Evolutionary conservation across 495 filamentous ascomycete genomes (phyloP), one percentile per base, ranked within the genome.

Genomic region (Aspergillus olivimuriae): DNA sequence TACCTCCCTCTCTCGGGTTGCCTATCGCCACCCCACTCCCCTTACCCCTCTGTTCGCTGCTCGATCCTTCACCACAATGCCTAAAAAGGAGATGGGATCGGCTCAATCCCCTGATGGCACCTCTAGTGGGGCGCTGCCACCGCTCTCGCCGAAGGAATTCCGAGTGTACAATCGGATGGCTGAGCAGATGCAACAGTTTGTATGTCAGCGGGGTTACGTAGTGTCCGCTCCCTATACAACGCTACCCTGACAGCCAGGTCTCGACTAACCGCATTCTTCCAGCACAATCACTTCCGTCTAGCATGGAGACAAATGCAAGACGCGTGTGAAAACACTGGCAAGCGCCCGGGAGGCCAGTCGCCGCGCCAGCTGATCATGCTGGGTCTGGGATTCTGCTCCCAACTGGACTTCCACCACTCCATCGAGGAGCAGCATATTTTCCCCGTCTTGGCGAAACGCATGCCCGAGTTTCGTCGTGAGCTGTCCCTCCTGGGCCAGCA

Each of bases 381-480:
- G 17, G 84, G 81, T 2, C 60, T 85, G 4, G 59, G 77, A 5
- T 89, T 95, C 62, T 72, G 74, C 41, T 68, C 70, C 4, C 78
- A 85, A 41, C 76, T 96, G 2, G 72, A 79, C 23, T 65, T 80
- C 42, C 89, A 96, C 70, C 89, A 96, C 65, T 64, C 57, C 26
- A 90, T 95, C 51, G 89, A 96, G 61, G 90, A 96, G 59, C 69
- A 70, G 17, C 80, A 89, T 53, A 70, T 96, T 30, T 92, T 92
- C 61, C 89, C 89, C 12, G 46, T 83, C 3, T 73, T 96, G 9
- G 87, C 83, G 17, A 65, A 61, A 35, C 81, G 77, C 50, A 95
- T 95, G 89, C 86, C 90, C 6, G 81, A 82, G 39, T 96, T 95
- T 56, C 65, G 62, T 19, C 69, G 74, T 28, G 75, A 81, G 20